Evolutionary conservation across 2,329 filamentous ascomycete genomes (phyloP), one percentile per base, ranked within the genome.

Genomic region (Onygena corvina): DNA sequence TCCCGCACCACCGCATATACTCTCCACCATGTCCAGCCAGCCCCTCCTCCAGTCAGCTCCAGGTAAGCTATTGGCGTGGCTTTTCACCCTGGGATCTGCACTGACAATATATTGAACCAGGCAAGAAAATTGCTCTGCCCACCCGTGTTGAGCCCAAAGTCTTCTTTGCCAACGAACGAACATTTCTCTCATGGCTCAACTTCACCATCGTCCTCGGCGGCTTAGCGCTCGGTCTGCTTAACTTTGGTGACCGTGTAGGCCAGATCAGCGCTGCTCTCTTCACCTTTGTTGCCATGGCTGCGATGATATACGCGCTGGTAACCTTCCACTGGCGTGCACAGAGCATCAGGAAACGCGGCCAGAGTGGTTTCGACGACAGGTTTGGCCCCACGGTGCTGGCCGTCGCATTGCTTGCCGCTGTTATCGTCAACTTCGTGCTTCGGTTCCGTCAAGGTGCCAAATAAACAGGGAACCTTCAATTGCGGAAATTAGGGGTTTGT

Each of bases 151-250:
- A 98, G 71, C 92, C 92, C 61, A 98, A 98, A 72, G 92, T 98
- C 75, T 98, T 96, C 80, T 98, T 98, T 76, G 92, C 92, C 71
- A 98, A 98, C 76, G 92, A 98, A 73, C 87, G 92, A 56, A 98
- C 92, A 55, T 98, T 98, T 68, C 81, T 98, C 63, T 94, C 88
- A 70, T 98, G 92, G 92, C 86, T 98, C 64, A 98, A 98, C 78
- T 96, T 96, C 76, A 94, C 89, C 67, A 89, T 98, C 64, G 90
- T 98, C 69, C 84, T 98, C 54, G 92, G 92, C 63, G 92, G 92
- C 56, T 81, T 98, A 46, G 90, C 92, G 58, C 86, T 98, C 59
- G 92, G 92, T 59, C 88, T 98, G 65, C 81, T 98, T 62, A 98
- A 98, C 75, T 98, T 98, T 61, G 92, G 92, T 64, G 92, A 98